phyloP scores from a whole-genome alignment of 108 stramenopile species.

The Pelagomonas calceolata region DNA sequence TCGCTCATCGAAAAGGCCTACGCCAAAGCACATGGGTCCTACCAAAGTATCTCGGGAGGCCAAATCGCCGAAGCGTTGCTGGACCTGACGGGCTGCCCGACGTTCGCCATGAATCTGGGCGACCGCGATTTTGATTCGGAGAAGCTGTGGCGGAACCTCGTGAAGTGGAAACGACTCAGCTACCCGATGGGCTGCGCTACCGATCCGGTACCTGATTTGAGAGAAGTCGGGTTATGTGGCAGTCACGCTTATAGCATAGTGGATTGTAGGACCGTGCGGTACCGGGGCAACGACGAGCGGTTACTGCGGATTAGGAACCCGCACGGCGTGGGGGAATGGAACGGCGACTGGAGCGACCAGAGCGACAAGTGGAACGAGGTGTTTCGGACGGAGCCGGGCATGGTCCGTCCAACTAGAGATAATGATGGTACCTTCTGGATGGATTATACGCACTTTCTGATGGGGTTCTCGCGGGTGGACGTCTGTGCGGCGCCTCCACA shows the following conservation, averaged over 20 bases:
- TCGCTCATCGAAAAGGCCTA: conserved; percentile 28
- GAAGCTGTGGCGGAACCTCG: conserved; percentile 47
- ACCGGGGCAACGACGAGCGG: conserved; percentile 38
- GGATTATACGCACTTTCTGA: conserved; percentile 51
- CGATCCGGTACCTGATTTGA: neutral
- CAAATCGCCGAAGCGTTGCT: conserved; percentile 68
- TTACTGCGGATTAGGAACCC: conserved; percentile 69
- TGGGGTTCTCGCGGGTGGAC: conserved; percentile 58
- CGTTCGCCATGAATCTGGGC: conserved; percentile 38
- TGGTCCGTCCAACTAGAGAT: conserved; percentile 43
- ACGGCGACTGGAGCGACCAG: conserved; percentile 54
- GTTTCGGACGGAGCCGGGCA: conserved; percentile 23
- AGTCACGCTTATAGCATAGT: neutral
- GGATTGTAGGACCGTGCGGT: neutral
- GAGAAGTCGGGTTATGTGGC: neutral
- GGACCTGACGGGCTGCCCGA: conserved; percentile 70
- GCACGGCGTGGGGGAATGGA: conserved; percentile 64
- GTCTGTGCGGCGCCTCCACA: conserved; percentile 54
- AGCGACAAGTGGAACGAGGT: conserved; percentile 41
- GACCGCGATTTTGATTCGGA: conserved; percentile 39
- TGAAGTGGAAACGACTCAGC: conserved; percentile 36
- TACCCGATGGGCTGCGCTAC: conserved; percentile 71
- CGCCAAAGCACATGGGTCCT: conserved; percentile 65
- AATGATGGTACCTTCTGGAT: conserved; percentile 68
- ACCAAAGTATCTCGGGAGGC: conserved; percentile 60